These are phyloP conservation scores for Phytopythium litorale DNA, from an alignment of 352 stramenopile genomes.

Conservation along the genomic window DNA sequence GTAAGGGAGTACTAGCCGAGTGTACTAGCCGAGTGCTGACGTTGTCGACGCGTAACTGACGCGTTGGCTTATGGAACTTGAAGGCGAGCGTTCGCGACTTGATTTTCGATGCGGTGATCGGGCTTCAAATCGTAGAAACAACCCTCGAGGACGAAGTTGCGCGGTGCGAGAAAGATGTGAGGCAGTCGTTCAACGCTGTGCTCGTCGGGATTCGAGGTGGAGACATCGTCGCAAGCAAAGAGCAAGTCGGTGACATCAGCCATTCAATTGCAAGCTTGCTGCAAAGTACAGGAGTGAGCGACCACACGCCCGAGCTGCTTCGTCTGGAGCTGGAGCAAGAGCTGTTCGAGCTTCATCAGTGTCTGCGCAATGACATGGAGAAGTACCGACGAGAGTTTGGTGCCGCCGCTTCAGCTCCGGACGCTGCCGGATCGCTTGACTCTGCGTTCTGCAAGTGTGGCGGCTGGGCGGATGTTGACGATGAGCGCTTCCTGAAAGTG, in stretches of 20 bases:
- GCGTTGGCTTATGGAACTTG: neutral
- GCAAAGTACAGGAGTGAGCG: neutral
- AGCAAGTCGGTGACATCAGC: constrained; percentile 12
- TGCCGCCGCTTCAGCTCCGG: constrained; percentile 19
- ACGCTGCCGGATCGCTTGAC: constrained; percentile 30
- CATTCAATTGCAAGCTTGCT: constrained; percentile 1
- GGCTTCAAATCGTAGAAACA: constrained; percentile 58
- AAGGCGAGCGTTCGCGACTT: constrained; percentile 37
- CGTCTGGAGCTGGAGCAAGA: constrained; percentile 37
- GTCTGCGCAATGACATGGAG: constrained; percentile 26
- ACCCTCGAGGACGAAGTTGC: constrained; percentile 51
- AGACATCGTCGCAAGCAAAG: neutral
- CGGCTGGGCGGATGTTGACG: constrained; percentile 41
- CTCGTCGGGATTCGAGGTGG: constrained; percentile 11
- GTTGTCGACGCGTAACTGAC: neutral
- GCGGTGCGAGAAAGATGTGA: constrained; percentile 35
- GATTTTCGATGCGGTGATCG: constrained; percentile 70
- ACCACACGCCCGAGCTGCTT: constrained; percentile 39
- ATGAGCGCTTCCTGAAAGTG: constrained; percentile 60
- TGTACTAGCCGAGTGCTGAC: neutral
- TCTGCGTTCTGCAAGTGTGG: constrained; percentile 32
- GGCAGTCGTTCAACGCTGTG: constrained; percentile 22
- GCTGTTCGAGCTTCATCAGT: constrained; percentile 19
- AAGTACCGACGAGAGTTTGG: constrained; percentile 39
- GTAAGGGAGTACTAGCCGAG: constrained; percentile 4